phyloP scores from a whole-genome alignment of 768 basidiomycete species.

The Leccinum variicolor region DNA sequence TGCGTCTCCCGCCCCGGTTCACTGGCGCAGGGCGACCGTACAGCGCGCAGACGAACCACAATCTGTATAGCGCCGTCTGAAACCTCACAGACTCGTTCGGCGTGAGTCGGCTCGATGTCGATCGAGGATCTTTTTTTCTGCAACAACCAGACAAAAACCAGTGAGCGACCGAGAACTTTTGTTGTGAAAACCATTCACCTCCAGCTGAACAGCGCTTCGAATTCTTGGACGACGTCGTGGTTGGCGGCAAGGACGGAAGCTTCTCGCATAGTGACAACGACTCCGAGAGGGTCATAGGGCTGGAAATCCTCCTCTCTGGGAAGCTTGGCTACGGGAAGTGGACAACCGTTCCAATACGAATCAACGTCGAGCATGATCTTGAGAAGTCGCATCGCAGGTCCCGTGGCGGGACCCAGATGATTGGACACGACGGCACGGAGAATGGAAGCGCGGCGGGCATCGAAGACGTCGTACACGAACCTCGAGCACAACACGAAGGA shows the following conservation, averaged over 20 bases:
- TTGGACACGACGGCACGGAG: conserved; percentile 14
- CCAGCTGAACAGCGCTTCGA: conserved; percentile 20
- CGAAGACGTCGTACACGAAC: conserved; percentile 18
- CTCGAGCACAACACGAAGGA: conserved; percentile 15
- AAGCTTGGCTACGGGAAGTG: conserved; percentile 6
- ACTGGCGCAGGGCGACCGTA: not conserved
- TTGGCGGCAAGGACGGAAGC: conserved; percentile 13
- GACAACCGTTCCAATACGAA: conserved; percentile 15
- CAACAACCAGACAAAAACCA: not conserved
- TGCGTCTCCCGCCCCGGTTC: not conserved
- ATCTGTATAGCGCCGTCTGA: not conserved
- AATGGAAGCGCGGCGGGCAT: conserved; percentile 6
- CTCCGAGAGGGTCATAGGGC: not conserved
- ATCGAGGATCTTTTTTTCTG: conserved; percentile 37
- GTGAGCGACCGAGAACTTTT: conserved; percentile 1
- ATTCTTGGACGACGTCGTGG: conserved; percentile 12
- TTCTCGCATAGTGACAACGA: conserved; percentile 8
- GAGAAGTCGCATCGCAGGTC: conserved; percentile 15
- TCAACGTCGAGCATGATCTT: conserved; percentile 12
- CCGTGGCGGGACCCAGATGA: conserved; percentile 7
- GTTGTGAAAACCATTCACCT: conserved; percentile 7
- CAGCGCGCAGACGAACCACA: not conserved
- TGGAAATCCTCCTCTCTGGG: conserved; percentile 11
- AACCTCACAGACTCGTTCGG: not conserved
- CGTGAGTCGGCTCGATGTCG: not conserved